Evolutionary conservation across 2,329 filamentous ascomycete genomes (phyloP).

Genomic region (Aspergillus glaucus): DNA sequence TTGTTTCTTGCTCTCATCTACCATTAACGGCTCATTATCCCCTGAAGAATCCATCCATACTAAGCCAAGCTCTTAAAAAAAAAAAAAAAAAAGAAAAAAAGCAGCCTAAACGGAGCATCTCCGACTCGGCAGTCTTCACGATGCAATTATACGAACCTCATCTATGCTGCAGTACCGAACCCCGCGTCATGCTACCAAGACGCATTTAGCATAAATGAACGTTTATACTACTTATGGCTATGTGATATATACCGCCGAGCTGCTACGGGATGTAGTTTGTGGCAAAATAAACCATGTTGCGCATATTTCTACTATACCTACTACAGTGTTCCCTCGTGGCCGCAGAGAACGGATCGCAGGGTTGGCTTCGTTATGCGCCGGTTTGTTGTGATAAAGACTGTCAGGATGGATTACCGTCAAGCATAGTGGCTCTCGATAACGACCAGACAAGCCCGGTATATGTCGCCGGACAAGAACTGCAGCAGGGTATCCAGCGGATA

Average conservation of each 20-base stretch:
- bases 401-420: slow-evolving; percentile 7
- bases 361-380: slow-evolving; percentile 60
- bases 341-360: slow-evolving; percentile 57
- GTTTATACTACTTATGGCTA: background rate
- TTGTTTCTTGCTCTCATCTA: too few species aligned
- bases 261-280: too few species aligned
- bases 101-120: background rate
- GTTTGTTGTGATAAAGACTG: slow-evolving; percentile 37
- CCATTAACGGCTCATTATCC: too few species aligned
- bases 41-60: too few species aligned
- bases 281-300: background rate
- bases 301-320: background rate
- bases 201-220: background rate
- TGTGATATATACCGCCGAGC: background rate
- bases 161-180: background rate
- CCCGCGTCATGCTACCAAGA: background rate
- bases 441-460: background rate
- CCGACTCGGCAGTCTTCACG: background rate
- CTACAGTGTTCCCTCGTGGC: slow-evolving; percentile 9
- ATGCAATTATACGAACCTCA: background rate
- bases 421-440: background rate
- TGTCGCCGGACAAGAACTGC: background rate
- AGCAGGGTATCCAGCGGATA: background rate
- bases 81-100: too few species aligned
- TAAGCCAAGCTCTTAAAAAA: too few species aligned